phyloP scores from a whole-genome alignment of 2,329 filamentous ascomycete species.

The Geoglossum cookeanum region DNA sequence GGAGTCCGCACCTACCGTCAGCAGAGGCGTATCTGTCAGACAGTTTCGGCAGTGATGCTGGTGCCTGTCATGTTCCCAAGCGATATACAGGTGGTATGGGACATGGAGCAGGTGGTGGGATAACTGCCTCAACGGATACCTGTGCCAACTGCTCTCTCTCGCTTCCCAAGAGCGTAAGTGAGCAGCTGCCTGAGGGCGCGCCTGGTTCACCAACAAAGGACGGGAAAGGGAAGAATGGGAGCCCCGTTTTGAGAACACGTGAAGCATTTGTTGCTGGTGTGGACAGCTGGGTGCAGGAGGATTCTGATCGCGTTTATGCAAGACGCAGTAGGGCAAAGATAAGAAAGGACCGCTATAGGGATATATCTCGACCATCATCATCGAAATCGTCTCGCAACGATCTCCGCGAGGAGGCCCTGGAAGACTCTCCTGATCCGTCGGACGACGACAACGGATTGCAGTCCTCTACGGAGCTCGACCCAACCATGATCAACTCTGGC shows the following conservation, averaged over 20 bases:
- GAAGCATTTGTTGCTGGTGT: constrained; percentile 30
- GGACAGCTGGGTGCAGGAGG: constrained; percentile 20
- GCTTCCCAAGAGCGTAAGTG: constrained; percentile 33
- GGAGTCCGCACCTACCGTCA: constrained; percentile 30
- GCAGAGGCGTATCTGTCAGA: not conserved
- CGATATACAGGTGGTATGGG: constrained; percentile 17
- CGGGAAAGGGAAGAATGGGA: constrained; percentile 29
- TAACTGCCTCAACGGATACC: constrained; percentile 19
- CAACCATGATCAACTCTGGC: constrained; percentile 10
- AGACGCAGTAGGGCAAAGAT: not conserved
- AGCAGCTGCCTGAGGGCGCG: constrained; percentile 31
- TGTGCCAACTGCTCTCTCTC: constrained; percentile 39
- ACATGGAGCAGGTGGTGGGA: not conserved
- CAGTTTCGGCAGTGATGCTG: constrained; percentile 13
- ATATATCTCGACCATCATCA: not conserved
- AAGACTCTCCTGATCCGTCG: not conserved
- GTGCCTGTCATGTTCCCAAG: constrained; percentile 18
- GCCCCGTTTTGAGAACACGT: constrained; percentile 34
- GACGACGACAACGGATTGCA: not conserved
- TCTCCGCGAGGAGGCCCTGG: too few species aligned
- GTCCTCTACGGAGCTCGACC: constrained; percentile 1
- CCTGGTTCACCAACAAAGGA: constrained; percentile 31
- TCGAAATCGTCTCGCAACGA: constrained; percentile 1
- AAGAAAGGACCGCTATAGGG: not conserved
- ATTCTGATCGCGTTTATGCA: constrained; percentile 15